Base-by-base conservation (phyloP, 2,329 filamentous ascomycete species). In the Aotearoamyces nothofagi region DNA sequence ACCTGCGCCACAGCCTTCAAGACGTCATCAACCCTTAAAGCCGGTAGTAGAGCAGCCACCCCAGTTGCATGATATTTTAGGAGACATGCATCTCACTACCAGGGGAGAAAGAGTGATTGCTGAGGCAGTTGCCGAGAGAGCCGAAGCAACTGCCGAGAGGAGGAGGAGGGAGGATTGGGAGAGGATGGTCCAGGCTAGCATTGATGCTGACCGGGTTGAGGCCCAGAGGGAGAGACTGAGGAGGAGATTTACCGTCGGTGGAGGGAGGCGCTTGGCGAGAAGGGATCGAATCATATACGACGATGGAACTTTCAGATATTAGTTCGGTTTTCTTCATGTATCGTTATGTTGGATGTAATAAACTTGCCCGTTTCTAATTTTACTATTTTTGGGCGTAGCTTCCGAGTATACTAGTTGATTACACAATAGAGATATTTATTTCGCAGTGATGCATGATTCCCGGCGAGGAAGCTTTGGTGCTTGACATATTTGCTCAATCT, bases 21-120 rank as follows among this genome's bases (percentile, higher is more conserved):
- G 19, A 8, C 19, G 19, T n/a, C 19, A n/a, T 8, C n/a, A 7
- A 20, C n/a, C 19, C 7, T 7, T 20, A 7, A n/a, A 7, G 8
- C 19, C 19, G 8, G 19, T 20, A 8, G 19, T 20, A 7, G 19
- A 20, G 7, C 19, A 20, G n/a, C 19, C 19, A n/a, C 8, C 7
- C 19, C 19, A n/a, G 7, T n/a, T 20, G 8, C 8, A 20, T 20
- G 19, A 20, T 20, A 20, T 20, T 20, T n/a, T 20, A 7, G 19
- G 19, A 8, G 19, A 20, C n/a, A 20, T 20, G 19, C 19, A n/a
- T 20, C 19, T 20, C 19, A 20, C 8, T 20, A 8, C 19, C n/a
- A 20, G 19, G 19, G 19, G 19, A n/a, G 19, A 20, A 20, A 20
- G 19, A n/a, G 19, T 20, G n/a, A 20, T 20, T n/a, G 19, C 19